Conservation (phyloP, 1,139 yeast species). For the Geotrichum candidum region DNA sequence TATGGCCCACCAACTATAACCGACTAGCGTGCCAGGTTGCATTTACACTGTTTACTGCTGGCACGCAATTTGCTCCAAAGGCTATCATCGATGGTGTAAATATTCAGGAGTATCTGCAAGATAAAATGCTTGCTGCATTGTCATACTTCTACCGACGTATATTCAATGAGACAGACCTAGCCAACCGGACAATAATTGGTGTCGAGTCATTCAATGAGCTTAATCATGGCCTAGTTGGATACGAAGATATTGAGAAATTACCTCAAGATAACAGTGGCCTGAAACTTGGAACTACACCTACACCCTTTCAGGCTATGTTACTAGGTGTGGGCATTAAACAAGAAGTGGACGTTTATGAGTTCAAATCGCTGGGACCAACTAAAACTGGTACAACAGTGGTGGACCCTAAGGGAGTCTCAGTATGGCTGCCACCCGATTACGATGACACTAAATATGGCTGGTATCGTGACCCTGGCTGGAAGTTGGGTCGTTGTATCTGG, state of each 20-base stretch:
- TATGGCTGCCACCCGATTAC: slow-evolving; percentile 51
- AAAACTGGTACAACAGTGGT: slow-evolving; percentile 29
- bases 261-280: slow-evolving; percentile 27
- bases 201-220: slow-evolving; percentile 89
- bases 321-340: slow-evolving; percentile 68
- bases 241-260: slow-evolving; percentile 25
- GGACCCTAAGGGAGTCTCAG: slow-evolving; percentile 58
- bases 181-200: slow-evolving; percentile 52
- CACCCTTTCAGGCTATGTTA: slow-evolving; percentile 32
- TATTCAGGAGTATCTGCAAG: slow-evolving; percentile 71
- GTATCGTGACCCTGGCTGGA: slow-evolving; percentile 58
- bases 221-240: slow-evolving; percentile 38
- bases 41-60: slow-evolving; percentile 82
- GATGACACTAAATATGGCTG: slow-evolving; percentile 64
- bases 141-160: slow-evolving; percentile 50
- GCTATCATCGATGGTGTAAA: slow-evolving; percentile 63
- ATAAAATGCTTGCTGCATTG: slow-evolving; percentile 53
- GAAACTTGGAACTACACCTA: slow-evolving; percentile 31
- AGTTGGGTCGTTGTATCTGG: slow-evolving; percentile 70
- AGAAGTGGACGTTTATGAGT: slow-evolving; percentile 58
- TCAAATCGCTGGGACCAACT: slow-evolving; percentile 62
- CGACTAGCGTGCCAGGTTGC: slow-evolving; percentile 70
- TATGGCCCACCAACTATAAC: slow-evolving; percentile 83
- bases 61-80: slow-evolving; percentile 61
- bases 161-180: slow-evolving; percentile 46